Conservation (phyloP, 257 asterid genomes). For the Cinchona pubescens region DNA sequence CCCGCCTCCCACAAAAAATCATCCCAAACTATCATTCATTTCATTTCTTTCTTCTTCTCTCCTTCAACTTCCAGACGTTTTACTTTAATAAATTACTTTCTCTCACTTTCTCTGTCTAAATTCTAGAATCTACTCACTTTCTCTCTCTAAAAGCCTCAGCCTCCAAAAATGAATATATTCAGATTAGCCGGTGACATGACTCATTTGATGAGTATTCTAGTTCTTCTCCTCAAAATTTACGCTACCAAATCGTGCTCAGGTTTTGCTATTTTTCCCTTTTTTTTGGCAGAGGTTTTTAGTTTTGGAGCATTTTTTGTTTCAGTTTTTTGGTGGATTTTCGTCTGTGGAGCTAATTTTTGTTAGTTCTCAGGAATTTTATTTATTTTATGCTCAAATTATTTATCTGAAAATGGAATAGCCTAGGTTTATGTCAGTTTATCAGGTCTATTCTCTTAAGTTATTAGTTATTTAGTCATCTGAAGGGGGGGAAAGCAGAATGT, state of each 20-base stretch:
- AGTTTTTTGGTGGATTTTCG: neutral
- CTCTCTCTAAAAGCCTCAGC: constrained; percentile 1
- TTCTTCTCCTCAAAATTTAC: constrained; percentile 87
- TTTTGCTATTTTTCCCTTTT: constrained; percentile 23
- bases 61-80: no score
- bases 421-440: constrained; percentile 24
- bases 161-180: constrained; percentile 61
- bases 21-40: no score
- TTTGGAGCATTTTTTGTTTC: neutral
- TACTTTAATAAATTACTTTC: no score
- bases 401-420: constrained; percentile 18
- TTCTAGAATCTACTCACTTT: neutral
- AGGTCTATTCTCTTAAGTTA: neutral
- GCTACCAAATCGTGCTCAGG: constrained; percentile 97
- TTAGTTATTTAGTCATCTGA: neutral
- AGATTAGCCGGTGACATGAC: constrained; percentile 96
- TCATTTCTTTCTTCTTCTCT: no score
- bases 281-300: neutral
- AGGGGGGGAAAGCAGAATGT: no score
- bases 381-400: neutral
- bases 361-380: constrained; percentile 2
- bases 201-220: constrained; percentile 78
- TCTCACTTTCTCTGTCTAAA: neutral
- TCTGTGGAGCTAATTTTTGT: neutral
- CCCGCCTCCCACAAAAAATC: no score